Conservation (phyloP, 1,284 basidiomycete species). For the Mixia osmundae region DNA sequence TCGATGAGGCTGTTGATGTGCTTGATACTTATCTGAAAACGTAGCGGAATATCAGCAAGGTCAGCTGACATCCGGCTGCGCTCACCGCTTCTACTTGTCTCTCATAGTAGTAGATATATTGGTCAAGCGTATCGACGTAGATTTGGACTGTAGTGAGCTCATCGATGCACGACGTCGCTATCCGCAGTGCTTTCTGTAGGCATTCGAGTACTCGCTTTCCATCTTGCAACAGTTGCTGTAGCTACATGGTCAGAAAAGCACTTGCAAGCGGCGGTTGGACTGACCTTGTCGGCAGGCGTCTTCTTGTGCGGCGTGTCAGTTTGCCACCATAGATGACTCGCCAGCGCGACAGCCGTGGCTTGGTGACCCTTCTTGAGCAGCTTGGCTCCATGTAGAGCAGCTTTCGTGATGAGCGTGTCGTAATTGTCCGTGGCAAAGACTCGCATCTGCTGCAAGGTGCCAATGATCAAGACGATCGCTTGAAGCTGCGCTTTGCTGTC, state of each 20-base stretch:
- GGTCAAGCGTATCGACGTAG: conserved; percentile 79
- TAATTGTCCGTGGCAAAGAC: conserved; percentile 81
- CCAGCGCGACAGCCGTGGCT: conserved; percentile 72
- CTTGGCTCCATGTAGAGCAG: conserved; percentile 77
- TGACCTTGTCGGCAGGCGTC: conserved; percentile 27
- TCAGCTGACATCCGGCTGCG: conserved; percentile 19
- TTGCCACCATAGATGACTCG: conserved; percentile 94
- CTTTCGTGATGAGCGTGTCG: conserved; percentile 85
- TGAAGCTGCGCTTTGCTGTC: conserved; percentile 77
- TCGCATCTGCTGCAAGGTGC: conserved; percentile 52
- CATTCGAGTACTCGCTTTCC: conserved; percentile 89
- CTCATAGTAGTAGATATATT: conserved; percentile 82
- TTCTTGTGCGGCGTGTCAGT: conserved; percentile 30
- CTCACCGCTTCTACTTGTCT: conserved; percentile 59
- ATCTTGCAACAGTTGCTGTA: conserved; percentile 61
- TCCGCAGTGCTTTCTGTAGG: conserved; percentile 73
- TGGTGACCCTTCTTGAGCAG: conserved; percentile 90
- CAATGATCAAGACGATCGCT: conserved; percentile 76
- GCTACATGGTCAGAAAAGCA: neutral
- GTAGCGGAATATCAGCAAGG: conserved; percentile 6
- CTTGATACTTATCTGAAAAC: conserved; percentile 55
- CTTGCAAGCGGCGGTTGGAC: conserved; percentile 5
- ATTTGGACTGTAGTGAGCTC: conserved; percentile 82
- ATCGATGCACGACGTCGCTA: conserved; percentile 79
- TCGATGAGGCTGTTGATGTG: conserved; percentile 85